Evolutionary conservation across 228 moss, liverwort and hornwort species (phyloP).

Genomic region (Sphagnum fallax): DNA sequence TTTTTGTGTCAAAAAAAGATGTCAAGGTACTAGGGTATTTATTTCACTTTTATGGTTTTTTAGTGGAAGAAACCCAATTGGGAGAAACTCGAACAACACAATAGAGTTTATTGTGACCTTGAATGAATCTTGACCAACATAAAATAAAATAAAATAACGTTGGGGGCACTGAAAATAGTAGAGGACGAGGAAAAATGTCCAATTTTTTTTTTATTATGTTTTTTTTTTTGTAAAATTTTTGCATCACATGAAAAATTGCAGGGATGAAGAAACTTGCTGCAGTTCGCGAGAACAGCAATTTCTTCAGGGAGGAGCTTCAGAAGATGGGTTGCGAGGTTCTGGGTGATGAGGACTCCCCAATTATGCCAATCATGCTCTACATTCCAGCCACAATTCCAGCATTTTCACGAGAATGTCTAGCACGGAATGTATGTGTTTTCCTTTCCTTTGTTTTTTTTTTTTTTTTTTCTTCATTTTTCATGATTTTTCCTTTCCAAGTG

Average conservation of each 20-base stretch:
- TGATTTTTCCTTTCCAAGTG: not conserved
- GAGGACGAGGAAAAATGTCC: not conserved
- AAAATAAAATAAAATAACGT: too few relatives aligned
- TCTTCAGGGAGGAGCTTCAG: conserved; percentile 68
- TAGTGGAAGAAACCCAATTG: too few relatives aligned
- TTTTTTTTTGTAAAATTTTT: not conserved
- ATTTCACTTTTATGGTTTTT: too few relatives aligned
- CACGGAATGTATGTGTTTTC: conserved; percentile 64
- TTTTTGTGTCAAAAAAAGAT: too few relatives aligned
- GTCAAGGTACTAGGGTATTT: too few relatives aligned
- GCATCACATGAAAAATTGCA: conserved; percentile 8
- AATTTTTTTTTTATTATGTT: not conserved
- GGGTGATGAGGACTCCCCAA: conserved; percentile 79
- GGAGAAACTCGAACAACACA: too few relatives aligned
- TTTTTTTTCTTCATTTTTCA: not conserved
- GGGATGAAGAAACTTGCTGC: conserved; percentile 58
- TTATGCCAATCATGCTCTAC: conserved; percentile 93
- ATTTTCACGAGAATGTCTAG: conserved; percentile 84
- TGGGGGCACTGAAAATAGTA: not conserved
- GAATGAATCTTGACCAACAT: too few relatives aligned
- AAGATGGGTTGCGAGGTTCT: conserved; percentile 84
- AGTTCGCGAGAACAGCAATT: conserved; percentile 82
- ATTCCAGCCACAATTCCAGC: conserved; percentile 84
- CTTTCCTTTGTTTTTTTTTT: conserved; percentile 3
- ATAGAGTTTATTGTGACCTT: too few relatives aligned